Conservation (phyloP, 129 eudicot genomes). For the Sambucus nigra region DNA sequence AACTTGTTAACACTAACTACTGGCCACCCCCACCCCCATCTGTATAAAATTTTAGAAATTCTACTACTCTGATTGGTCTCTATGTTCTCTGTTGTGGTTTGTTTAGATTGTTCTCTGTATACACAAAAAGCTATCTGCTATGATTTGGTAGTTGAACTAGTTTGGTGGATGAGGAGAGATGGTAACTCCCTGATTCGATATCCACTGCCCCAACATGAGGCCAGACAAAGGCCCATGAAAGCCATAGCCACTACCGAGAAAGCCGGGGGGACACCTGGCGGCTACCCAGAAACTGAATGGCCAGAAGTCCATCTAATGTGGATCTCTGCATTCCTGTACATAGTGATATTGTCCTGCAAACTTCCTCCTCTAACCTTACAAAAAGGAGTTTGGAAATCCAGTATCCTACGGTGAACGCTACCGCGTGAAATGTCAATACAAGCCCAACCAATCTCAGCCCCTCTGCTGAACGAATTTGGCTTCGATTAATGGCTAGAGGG, state of each 20-base stretch:
- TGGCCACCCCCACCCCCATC: background rate
- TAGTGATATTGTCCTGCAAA: slow-evolving; percentile 76
- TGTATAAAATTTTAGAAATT: background rate
- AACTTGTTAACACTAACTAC: background rate
- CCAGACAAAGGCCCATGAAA: slow-evolving; percentile 85
- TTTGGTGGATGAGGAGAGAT: slow-evolving; percentile 23
- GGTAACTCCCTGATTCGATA: slow-evolving; percentile 65
- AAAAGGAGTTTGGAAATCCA: slow-evolving; percentile 72
- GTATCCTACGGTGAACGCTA: slow-evolving; percentile 70
- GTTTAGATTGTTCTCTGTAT: background rate
- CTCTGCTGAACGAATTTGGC: slow-evolving; percentile 75
- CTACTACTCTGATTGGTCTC: background rate
- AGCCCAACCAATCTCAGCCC: slow-evolving; percentile 79
- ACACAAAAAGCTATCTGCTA: background rate
- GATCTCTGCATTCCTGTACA: slow-evolving; percentile 99
- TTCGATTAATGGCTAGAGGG: slow-evolving; percentile 86
- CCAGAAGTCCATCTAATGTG: slow-evolving; percentile 86
- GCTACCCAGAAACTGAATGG: slow-evolving; percentile 82
- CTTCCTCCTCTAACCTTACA: slow-evolving; percentile 87
- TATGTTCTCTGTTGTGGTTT: background rate
- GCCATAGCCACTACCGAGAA: slow-evolving; percentile 99
- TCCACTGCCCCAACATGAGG: slow-evolving; percentile 95
- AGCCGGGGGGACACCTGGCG: slow-evolving; percentile 88
- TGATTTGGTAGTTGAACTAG: slow-evolving; percentile 38
- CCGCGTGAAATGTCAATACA: slow-evolving; percentile 67